phyloP scores from a whole-genome alignment of 2,329 filamentous ascomycete species.

The Nemania abortiva region DNA sequence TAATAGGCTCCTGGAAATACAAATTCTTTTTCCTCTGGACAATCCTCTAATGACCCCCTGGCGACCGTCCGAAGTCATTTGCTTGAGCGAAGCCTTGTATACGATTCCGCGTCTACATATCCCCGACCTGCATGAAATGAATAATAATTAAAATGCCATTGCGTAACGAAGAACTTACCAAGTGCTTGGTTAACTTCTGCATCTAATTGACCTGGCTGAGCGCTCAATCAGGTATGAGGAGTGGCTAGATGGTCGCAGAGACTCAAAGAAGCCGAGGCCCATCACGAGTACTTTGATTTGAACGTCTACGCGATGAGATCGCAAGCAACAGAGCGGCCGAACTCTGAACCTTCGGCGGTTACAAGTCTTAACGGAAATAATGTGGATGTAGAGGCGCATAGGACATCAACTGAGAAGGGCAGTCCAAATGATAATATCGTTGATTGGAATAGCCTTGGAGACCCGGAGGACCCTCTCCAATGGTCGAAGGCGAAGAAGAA shows the following conservation, averaged over 20 bases:
- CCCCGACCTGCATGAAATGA: neutral
- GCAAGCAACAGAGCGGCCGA: neutral
- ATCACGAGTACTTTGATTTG: neutral
- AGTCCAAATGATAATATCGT: constrained; percentile 20
- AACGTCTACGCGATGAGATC: neutral
- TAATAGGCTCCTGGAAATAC: neutral
- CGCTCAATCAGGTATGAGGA: neutral
- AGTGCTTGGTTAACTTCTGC: no score
- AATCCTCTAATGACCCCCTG: constrained; percentile 3
- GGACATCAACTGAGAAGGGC: constrained; percentile 1
- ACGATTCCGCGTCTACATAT: neutral
- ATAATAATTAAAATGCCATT: neutral
- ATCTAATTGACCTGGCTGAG: no score
- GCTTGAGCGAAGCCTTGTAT: neutral
- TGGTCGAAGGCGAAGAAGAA: constrained; percentile 32
- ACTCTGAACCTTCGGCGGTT: neutral
- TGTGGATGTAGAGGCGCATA: constrained; percentile 10
- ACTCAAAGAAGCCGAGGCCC: neutral
- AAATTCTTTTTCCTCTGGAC: neutral
- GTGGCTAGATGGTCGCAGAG: neutral
- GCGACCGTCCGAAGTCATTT: constrained; percentile 12
- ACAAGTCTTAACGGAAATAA: neutral
- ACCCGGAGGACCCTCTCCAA: constrained; percentile 27
- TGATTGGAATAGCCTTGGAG: constrained; percentile 35
- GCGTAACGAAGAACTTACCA: neutral